Percentiles rank a stretch among this genome's conserved stretches.
These are phyloP conservation scores for Xylaria sp. DNA, from an alignment of 2,329 filamentous ascomycete genomes.

Conservation along the genomic window DNA sequence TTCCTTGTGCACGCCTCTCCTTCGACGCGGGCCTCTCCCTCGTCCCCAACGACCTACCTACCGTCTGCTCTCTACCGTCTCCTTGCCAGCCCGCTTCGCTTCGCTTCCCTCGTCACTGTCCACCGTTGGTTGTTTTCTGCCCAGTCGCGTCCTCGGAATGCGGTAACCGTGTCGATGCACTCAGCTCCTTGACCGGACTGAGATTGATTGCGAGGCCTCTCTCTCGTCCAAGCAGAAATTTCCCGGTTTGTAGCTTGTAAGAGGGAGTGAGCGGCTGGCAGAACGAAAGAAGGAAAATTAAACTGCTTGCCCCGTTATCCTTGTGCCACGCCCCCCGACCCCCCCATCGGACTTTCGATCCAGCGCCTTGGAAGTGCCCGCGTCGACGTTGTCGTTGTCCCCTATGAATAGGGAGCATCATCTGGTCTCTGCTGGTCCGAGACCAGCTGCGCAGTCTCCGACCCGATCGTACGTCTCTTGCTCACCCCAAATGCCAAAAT, in stretches of 20 bases:
- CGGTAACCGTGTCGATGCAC: conserved; percentile 66
- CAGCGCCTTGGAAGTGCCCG: conserved; percentile 31
- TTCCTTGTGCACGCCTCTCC: conserved; percentile 15
- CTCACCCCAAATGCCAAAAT: conserved; percentile 18
- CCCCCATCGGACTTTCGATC: conserved; percentile 30
- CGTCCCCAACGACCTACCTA: conserved; percentile 17
- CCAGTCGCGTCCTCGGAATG: conserved; percentile 60
- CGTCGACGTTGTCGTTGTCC: conserved; percentile 37
- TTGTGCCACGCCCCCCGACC: conserved; percentile 27
- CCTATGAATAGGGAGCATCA: conserved; percentile 65
- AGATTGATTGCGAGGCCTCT: conserved; percentile 52
- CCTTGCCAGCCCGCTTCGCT: conserved; percentile 14
- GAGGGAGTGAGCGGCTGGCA: conserved; percentile 1
- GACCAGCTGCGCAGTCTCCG: conserved; percentile 68
- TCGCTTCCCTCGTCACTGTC: conserved; percentile 14
- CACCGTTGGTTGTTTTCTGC: conserved; percentile 40
- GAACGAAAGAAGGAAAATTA: conserved; percentile 14
- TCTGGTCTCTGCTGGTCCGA: conserved; percentile 67
- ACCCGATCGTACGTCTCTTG: conserved; percentile 61
- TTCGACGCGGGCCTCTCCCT: conserved; percentile 22
- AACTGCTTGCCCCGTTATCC: conserved; percentile 20
- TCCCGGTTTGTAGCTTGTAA: conserved; percentile 13
- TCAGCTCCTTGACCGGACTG: conserved; percentile 72
- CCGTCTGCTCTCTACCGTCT: conserved; percentile 20
- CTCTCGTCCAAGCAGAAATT: conserved; percentile 37